phyloP scores from a whole-genome alignment of 352 stramenopile genomes.

The Phytopythium aichiense region DNA sequence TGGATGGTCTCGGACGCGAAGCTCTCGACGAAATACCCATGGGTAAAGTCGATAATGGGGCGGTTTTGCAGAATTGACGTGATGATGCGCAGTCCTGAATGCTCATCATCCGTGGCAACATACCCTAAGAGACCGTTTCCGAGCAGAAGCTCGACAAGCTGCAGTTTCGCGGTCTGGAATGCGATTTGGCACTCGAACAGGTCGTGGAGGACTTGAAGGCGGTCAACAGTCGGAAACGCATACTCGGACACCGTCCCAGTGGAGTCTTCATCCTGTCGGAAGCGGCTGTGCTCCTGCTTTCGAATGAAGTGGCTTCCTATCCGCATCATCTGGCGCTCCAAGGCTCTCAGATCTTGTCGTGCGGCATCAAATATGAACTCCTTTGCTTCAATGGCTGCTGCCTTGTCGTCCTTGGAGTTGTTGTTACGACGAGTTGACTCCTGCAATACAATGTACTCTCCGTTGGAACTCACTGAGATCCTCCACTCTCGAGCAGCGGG shows the following conservation, averaged over 20 bases:
- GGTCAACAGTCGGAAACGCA: slow-evolving; percentile 34
- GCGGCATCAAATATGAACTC: slow-evolving; percentile 44
- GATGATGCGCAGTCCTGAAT: slow-evolving; percentile 8
- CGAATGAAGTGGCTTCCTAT: slow-evolving; percentile 42
- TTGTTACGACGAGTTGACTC: not conserved
- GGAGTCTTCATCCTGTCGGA: slow-evolving; percentile 2
- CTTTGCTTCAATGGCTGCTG: not conserved
- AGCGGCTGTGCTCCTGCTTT: slow-evolving; percentile 33
- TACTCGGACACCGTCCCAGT: not conserved
- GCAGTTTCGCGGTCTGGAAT: slow-evolving; percentile 38
- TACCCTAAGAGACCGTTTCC: slow-evolving; percentile 13
- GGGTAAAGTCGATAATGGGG: slow-evolving; percentile 41
- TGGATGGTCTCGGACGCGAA: slow-evolving; percentile 42
- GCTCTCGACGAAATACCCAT: slow-evolving; percentile 60
- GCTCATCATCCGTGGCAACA: not conserved
- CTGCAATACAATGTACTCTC: slow-evolving; percentile 21
- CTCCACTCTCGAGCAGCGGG: not conserved
- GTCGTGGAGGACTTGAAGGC: slow-evolving; percentile 49
- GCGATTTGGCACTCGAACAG: slow-evolving; percentile 46
- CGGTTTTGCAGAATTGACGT: slow-evolving; percentile 19
- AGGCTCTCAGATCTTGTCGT: slow-evolving; percentile 25
- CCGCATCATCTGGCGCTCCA: slow-evolving; percentile 44
- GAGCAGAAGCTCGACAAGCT: slow-evolving; percentile 29
- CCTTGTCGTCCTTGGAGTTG: not conserved
- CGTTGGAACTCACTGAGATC: slow-evolving; percentile 4